Conservation (phyloP, 306 rosid genomes). For the Mimosa bimucronata region DNA sequence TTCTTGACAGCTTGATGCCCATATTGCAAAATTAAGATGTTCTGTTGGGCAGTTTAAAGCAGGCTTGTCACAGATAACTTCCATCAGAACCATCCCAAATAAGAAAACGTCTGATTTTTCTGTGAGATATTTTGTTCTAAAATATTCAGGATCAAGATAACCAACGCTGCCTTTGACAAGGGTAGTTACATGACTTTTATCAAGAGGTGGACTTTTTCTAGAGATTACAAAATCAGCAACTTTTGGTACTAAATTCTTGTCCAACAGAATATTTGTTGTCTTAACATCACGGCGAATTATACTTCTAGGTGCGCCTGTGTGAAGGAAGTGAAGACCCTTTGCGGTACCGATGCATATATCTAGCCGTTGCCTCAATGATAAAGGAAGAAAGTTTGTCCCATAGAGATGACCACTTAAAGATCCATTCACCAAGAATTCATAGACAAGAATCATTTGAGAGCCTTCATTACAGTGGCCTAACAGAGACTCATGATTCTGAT, state of each 20-base stretch:
- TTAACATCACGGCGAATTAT: slow-evolving; percentile 92
- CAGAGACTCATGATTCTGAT: slow-evolving; percentile 72
- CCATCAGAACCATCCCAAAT: slow-evolving; percentile 92
- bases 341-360: slow-evolving; percentile 96
- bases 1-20: slow-evolving; percentile 39
- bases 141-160: slow-evolving; percentile 95
- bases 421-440: slow-evolving; percentile 96
- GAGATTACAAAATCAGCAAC: slow-evolving; percentile 96
- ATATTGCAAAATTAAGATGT: slow-evolving; percentile 39
- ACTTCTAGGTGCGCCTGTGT: slow-evolving; percentile 75
- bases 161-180: slow-evolving; percentile 96
- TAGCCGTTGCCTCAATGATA: slow-evolving; percentile 86
- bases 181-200: slow-evolving; percentile 93
- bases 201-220: slow-evolving; percentile 84
- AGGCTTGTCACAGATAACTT: slow-evolving; percentile 60
- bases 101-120: slow-evolving; percentile 97
- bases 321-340: slow-evolving; percentile 91
- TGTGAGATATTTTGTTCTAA: slow-evolving; percentile 71
- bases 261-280: slow-evolving; percentile 93
- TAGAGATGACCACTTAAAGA: slow-evolving; percentile 87
- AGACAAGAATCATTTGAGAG: slow-evolving; percentile 90
- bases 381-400: slow-evolving; percentile 74
- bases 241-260: slow-evolving; percentile 83
- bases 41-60: slow-evolving; percentile 54
- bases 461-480: slow-evolving; percentile 90